phyloP scores from a whole-genome alignment of 2,329 filamentous ascomycete species.

The Claviceps digitariae region DNA sequence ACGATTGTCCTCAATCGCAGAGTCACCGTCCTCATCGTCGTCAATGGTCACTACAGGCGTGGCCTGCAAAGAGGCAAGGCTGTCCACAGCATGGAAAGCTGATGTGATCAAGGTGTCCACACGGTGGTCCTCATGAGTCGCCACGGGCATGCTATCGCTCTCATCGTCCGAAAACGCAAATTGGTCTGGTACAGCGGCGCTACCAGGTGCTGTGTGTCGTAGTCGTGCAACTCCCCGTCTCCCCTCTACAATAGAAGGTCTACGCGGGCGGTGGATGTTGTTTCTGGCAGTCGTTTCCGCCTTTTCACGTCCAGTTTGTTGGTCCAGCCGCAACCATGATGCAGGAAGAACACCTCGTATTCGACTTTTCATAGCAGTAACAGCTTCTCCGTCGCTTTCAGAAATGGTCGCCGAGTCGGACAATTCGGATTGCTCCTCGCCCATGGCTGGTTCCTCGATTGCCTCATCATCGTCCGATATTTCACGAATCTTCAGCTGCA shows the following conservation, averaged over 20 bases:
- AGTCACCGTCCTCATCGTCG: conserved; percentile 22
- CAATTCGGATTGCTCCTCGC: neutral
- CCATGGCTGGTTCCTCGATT: neutral
- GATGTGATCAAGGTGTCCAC: neutral
- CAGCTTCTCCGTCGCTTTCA: conserved; percentile 28
- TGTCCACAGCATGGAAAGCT: neutral
- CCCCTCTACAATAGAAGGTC: conserved; percentile 24
- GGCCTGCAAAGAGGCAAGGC: neutral
- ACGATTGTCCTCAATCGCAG: conserved; percentile 34
- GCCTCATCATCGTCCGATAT: neutral
- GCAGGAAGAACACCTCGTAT: conserved; percentile 51
- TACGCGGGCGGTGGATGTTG: conserved; percentile 15
- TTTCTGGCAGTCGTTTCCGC: conserved; percentile 15
- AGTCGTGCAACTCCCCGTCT: conserved; percentile 38
- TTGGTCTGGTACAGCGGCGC: conserved; percentile 20
- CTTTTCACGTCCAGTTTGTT: conserved; percentile 24
- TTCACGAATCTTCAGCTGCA: neutral
- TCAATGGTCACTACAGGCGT: neutral
- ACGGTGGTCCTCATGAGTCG: neutral
- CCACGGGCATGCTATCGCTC: neutral
- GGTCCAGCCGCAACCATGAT: conserved; percentile 52
- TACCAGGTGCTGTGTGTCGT: conserved; percentile 19
- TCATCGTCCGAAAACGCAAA: conserved; percentile 28
- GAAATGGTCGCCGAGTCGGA: conserved; percentile 17
- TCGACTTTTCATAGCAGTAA: conserved; percentile 27